Base-by-base conservation (phyloP, 164 flowering plant species). In the Taxillus chinensis region DNA sequence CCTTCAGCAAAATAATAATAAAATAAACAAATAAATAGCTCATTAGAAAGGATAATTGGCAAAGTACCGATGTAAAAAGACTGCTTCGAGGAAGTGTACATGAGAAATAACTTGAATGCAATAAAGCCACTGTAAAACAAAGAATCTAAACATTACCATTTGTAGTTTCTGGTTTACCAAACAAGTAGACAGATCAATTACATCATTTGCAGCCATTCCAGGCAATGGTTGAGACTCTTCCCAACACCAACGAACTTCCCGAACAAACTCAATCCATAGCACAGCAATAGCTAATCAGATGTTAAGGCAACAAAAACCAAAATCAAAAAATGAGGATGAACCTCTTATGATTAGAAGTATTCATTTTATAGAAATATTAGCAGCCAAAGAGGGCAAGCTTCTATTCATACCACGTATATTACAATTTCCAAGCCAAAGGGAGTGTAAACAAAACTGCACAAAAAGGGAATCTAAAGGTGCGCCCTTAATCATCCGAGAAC, bases 171-270 rank as follows among this genome's bases (percentile, higher is more conserved):
- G 99, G 70, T 91, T 75, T 62, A 90, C 82, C 67, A 95, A 78
- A 74, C 96, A 93, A 56, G 95, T 82, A 39, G 97, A 80, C 13
- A 91, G 77, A 80, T 91, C 96, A 75, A 95, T 85, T 61, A 69
- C 56, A 46, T 84, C 84, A 72, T 58, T 72, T 48, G 66, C 61
- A 56, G 77, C 78, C 88, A 86, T 86, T 79, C 79, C 70, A 41
- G 99, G 97, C 75, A 95, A 73, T 56, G 90, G 87, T 62, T 87
- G 90, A 45, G 83, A 81, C 74, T 95, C 97, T 73, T 95, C 99
- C 99, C 99, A 95, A 63, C 80, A 95, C 93, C 96, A 95, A 62
- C 99, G 92, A 70, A 90, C 88, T 79, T 91, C 99, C 62, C 96
- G 79, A 50, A 89, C 91, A 75, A 95, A 95, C 71, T 95, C 99